These are phyloP conservation scores for Fusarium decemcellulare DNA, from an alignment of 2,329 filamentous ascomycete species.

Conservation along the genomic window DNA sequence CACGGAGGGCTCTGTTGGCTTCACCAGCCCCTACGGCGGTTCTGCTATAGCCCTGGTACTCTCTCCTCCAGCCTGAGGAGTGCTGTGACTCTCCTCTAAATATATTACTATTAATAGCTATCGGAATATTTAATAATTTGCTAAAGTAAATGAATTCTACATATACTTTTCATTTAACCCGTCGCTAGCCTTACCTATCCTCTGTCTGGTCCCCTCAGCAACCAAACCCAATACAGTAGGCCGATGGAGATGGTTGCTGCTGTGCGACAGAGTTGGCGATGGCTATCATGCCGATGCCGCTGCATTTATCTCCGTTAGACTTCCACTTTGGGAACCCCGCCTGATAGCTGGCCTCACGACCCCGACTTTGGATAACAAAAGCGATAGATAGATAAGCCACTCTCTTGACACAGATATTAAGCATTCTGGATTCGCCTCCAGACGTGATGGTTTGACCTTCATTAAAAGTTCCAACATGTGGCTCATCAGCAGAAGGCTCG, in stretches of 20 bases:
- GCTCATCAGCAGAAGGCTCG: neutral
- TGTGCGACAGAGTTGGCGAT: neutral
- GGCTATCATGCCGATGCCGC: constrained; percentile 1
- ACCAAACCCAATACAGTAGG: constrained; percentile 32
- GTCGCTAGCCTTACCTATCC: constrained; percentile 18
- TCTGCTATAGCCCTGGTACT: no score
- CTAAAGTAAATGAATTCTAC: no score
- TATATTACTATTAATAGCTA: no score
- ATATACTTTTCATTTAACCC: neutral
- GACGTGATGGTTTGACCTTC: neutral
- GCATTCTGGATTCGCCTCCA: neutral
- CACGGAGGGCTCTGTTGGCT: no score
- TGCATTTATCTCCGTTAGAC: constrained; percentile 25
- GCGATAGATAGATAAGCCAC: neutral
- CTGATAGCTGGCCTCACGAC: neutral
- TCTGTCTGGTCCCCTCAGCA: neutral
- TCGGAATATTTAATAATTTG: no score
- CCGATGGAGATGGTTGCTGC: constrained; percentile 32
- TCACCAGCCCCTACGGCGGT: no score
- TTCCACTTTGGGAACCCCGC: constrained; percentile 10
- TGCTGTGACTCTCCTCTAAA: no score
- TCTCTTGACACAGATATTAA: neutral
- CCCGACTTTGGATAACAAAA: neutral
- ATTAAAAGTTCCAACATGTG: neutral
- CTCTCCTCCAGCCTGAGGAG: no score